phyloP scores from a whole-genome alignment of 345 rosid species.

The Populus alba region DNA sequence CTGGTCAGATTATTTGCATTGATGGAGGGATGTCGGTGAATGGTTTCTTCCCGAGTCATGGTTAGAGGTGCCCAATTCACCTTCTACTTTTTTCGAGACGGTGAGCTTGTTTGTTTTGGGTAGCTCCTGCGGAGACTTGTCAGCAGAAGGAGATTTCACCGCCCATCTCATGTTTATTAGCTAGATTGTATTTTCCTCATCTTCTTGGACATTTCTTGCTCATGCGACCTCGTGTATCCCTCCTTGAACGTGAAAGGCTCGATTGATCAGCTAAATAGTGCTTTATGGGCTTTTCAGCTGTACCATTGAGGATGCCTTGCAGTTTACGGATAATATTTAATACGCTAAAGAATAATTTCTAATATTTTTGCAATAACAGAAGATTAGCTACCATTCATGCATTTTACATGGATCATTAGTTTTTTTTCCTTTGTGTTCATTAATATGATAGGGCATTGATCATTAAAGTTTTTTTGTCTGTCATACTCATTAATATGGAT shows the following conservation, averaged over 20 bases:
- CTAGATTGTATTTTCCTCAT: neutral
- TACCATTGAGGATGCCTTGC: too few species aligned
- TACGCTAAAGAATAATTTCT: too few species aligned
- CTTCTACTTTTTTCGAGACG: neutral
- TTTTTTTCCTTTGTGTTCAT: too few species aligned
- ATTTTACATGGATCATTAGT: too few species aligned
- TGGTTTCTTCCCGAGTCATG: constrained; percentile 53
- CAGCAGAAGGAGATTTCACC: neutral
- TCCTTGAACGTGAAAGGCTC: neutral
- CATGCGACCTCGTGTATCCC: neutral
- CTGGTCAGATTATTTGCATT: constrained; percentile 66
- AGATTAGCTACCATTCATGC: too few species aligned
- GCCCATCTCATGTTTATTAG: neutral
- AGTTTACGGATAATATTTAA: too few species aligned
- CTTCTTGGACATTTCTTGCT: neutral
- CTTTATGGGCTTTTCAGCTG: too few species aligned
- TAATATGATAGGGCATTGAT: too few species aligned
- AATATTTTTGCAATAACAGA: too few species aligned
- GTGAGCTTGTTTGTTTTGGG: neutral
- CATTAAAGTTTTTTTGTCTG: too few species aligned
- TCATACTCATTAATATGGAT: too few species aligned
- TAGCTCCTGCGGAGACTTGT: neutral
- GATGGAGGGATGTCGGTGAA: constrained; percentile 68
- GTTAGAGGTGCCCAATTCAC: constrained; percentile 20
- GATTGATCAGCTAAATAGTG: too few species aligned